Conservation (phyloP, 2,329 filamentous ascomycete genomes). For the Talaromyces sp. region DNA sequence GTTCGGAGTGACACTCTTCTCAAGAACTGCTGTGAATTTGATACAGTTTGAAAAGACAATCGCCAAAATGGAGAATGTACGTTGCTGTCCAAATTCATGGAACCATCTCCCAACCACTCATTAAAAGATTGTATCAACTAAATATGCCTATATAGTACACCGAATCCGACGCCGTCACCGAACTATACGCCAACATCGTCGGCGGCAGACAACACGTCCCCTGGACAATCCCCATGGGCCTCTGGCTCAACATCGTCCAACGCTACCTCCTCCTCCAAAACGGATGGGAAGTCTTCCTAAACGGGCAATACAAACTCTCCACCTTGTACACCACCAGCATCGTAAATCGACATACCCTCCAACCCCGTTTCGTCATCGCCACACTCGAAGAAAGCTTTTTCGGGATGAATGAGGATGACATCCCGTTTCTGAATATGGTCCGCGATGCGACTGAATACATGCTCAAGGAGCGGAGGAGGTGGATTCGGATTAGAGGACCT, state of each 20-base stretch:
- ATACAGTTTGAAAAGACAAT: neutral
- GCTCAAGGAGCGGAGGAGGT: neutral
- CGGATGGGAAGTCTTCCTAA: neutral
- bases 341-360: neutral
- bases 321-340: neutral
- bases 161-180: neutral
- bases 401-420: neutral
- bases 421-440: neutral
- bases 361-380: neutral
- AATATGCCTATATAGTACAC: neutral
- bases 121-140: neutral
- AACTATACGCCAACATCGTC: neutral
- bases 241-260: constrained; percentile 2
- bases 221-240: neutral
- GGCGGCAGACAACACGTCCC: neutral
- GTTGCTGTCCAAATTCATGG: neutral
- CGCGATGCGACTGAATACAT: neutral
- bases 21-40: neutral
- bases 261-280: neutral
- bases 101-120: too few relatives aligned
- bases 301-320: neutral
- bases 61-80: neutral
- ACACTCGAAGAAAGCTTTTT: neutral
- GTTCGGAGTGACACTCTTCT: neutral
- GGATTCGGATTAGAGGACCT: neutral